Percentiles rank a stretch among this genome's conserved stretches.
phyloP scores from a whole-genome alignment of 2,329 filamentous ascomycete species.

The Trichoderma brevicompactum region DNA sequence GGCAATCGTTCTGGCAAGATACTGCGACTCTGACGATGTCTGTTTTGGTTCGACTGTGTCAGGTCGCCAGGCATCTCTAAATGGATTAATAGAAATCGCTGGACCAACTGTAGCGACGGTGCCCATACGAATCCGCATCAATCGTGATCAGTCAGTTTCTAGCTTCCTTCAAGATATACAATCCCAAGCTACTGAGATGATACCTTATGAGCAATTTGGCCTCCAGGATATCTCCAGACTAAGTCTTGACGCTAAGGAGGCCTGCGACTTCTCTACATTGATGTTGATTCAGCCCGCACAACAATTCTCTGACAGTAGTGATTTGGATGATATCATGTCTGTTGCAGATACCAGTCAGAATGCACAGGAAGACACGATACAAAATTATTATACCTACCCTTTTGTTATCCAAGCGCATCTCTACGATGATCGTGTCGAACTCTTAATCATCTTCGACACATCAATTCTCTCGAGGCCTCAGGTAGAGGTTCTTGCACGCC shows the following conservation, averaged over 20 bases:
- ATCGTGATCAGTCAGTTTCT: constrained; percentile 12
- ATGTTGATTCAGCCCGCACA: constrained; percentile 28
- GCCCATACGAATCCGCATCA: constrained; percentile 29
- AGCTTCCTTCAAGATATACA: constrained; percentile 33
- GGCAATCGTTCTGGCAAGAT: constrained; percentile 18
- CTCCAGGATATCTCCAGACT: constrained; percentile 37
- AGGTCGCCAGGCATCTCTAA: constrained; percentile 11
- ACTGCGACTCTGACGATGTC: constrained; percentile 15
- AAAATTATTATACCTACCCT: constrained; percentile 25
- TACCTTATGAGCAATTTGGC: constrained; percentile 36
- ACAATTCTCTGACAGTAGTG: not conserved
- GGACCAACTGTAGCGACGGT: constrained; percentile 32
- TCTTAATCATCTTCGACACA: constrained; percentile 2
- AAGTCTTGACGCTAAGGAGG: constrained; percentile 27
- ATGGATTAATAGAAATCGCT: not conserved
- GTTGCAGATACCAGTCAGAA: not conserved
- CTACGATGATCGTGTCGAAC: constrained; percentile 2
- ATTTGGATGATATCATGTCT: not conserved
- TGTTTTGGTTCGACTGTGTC: constrained; percentile 22
- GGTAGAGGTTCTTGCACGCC: constrained; percentile 2
- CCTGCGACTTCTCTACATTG: constrained; percentile 26
- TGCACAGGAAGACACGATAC: not conserved
- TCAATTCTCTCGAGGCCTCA: not conserved
- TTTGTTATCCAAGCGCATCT: constrained; percentile 13
- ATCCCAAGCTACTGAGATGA: constrained; percentile 34